Base-by-base conservation (phyloP, 441 rosid species). In the Kokia cookei region DNA sequence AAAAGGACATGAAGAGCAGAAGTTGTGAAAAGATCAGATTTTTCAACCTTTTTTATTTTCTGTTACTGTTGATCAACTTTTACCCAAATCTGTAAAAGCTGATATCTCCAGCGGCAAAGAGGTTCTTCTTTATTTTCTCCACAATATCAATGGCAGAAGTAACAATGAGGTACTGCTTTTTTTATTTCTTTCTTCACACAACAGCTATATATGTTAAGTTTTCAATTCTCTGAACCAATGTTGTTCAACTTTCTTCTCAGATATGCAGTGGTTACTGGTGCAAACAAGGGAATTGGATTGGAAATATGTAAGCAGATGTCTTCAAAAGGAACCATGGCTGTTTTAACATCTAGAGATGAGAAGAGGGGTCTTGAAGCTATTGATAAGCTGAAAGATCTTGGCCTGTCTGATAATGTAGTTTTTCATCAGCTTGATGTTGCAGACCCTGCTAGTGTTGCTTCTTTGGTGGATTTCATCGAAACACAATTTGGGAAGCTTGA, bases 361-460 rank as follows among this genome's bases (percentile, higher is more conserved):
- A 79, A 66, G 74, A 79, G 65, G 24, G 84, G 82, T 12, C 71
- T 75, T 59, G 79, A 81, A 64, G 84, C 83, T 55, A 72, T 82
- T 63, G 68, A 74, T 6, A 75, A 81, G 12, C 75, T 81, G 32
- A 62, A 42, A 57, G 65, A 72, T 2, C 47, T 51, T 47, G 75
- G 71, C 14, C 10, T 58, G 1, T 24, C 72, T 60, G 65, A 62
- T 77, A 15, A 51, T 65, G 55, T 79, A n/a, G 17, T 76, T 35
- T 84, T 81, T 55, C 83, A 79, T 67, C 78, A 75, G 55, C 79
- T 81, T n/a, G 83, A 84, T 75, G 85, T 84, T 61, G 48, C 57
- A 8, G 72, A 84, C 68, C 73, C 81, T 66, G 55, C 32, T 7
- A 82, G 82, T n/a, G 59, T 82, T 58, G 67, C 74, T 37, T 70